These are phyloP conservation scores for Dicorynia guianensis DNA, from an alignment of 306 rosid species.

Conservation along the genomic window DNA sequence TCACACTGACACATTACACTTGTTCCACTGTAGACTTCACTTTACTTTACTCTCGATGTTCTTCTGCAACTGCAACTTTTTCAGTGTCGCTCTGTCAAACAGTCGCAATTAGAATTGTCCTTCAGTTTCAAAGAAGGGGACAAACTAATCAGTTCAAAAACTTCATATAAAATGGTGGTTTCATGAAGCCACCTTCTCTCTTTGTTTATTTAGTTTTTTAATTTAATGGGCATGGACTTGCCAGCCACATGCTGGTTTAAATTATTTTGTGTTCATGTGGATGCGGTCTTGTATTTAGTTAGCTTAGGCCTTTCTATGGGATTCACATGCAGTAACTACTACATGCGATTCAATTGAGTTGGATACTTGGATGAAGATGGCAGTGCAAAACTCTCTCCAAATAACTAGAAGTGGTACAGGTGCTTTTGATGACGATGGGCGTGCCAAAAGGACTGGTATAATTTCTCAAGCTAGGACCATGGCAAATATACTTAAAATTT, in stretches of 20 bases:
- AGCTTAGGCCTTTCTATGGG: slow-evolving; percentile 1
- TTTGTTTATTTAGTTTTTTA: not conserved
- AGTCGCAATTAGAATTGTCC: not conserved
- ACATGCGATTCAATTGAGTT: slow-evolving; percentile 30
- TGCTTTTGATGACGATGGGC: slow-evolving; percentile 59
- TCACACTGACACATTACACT: not conserved
- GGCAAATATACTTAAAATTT: not conserved
- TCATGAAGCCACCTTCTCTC: no score
- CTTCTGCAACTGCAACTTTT: slow-evolving; percentile 1
- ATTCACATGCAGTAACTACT: slow-evolving; percentile 6
- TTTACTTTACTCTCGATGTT: not conserved
- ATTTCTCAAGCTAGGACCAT: slow-evolving; percentile 3
- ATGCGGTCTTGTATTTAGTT: not conserved
- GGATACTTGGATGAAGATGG: slow-evolving; percentile 43
- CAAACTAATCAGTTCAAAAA: not conserved
- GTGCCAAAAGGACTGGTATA: slow-evolving; percentile 59
- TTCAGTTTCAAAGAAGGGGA: not conserved
- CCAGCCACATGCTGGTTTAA: slow-evolving; percentile 5
- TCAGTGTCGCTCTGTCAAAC: not conserved
- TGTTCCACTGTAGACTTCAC: not conserved
- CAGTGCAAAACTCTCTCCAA: slow-evolving; percentile 49
- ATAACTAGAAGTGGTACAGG: slow-evolving; percentile 24
- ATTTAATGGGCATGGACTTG: not conserved
- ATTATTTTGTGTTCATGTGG: not conserved
- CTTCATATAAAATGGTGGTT: not conserved